These are phyloP conservation scores for Neurospora sp. DNA, from an alignment of 495 filamentous ascomycete species.

Conservation along the genomic window DNA sequence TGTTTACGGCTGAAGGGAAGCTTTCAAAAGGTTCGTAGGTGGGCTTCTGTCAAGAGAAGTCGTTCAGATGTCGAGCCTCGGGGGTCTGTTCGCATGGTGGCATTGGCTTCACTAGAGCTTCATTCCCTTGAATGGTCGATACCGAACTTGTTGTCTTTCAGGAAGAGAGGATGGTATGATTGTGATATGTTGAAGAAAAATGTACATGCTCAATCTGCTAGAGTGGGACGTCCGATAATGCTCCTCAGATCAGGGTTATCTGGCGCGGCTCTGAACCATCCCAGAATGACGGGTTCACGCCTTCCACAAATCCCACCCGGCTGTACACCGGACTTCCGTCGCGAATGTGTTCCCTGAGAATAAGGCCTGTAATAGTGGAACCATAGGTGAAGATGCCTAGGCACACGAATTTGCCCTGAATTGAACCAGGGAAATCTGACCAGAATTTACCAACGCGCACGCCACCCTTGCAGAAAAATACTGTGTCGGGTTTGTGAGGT, in stretches of 20 bases:
- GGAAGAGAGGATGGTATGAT: not conserved
- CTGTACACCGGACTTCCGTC: not conserved
- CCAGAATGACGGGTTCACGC: accelerated
- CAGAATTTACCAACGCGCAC: not conserved
- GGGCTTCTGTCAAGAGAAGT: not conserved
- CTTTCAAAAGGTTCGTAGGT: not conserved
- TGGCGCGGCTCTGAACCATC: not conserved
- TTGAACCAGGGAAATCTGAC: accelerated
- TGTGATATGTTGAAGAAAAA: not conserved
- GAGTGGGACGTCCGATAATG: not conserved
- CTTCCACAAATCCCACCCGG: not conserved
- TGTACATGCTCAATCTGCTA: not conserved
- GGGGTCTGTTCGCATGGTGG: not conserved
- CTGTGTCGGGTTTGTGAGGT: too few relatives aligned
- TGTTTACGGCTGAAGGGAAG: not conserved
- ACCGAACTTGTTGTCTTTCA: not conserved
- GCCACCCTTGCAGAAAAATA: not conserved
- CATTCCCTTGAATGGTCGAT: accelerated
- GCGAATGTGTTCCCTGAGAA: not conserved
- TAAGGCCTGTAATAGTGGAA: not conserved
- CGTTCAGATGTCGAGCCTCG: not conserved
- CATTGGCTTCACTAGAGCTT: not conserved
- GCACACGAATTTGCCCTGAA: not conserved
- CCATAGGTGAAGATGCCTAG: not conserved
- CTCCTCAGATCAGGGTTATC: not conserved